Evolutionary conservation across 805 yeast species (phyloP).

Genomic region (Schwanniomyces polymorphus): DNA sequence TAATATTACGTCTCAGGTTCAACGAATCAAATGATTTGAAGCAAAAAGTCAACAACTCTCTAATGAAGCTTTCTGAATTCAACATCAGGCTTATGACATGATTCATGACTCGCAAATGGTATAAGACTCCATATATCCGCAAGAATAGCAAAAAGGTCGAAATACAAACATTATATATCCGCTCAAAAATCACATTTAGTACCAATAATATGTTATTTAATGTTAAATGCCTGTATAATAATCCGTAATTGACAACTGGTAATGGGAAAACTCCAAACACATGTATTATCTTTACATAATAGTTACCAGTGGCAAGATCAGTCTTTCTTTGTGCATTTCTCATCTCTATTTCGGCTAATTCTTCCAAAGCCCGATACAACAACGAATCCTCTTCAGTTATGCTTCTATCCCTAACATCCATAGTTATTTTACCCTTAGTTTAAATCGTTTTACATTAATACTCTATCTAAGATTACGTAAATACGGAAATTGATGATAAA

Average conservation of each 20-base stretch:
- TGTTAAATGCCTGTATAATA: background rate
- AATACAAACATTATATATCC: background rate
- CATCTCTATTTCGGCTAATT: background rate
- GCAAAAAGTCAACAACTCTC: background rate
- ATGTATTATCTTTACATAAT: constrained; percentile 10
- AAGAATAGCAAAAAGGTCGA: background rate
- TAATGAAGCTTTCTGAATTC: background rate
- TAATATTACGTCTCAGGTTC: background rate
- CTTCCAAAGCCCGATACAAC: background rate
- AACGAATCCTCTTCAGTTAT: background rate
- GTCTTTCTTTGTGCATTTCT: background rate
- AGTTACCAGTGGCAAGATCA: background rate
- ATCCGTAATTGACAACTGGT: constrained; percentile 1
- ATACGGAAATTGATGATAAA: background rate
- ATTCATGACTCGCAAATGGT: background rate
- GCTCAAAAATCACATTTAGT: background rate
- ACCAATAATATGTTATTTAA: background rate
- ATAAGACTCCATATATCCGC: background rate
- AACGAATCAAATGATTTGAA: background rate
- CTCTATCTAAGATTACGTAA: background rate
- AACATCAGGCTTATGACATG: background rate
- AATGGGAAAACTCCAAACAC: constrained; percentile 6
- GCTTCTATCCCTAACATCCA: background rate
- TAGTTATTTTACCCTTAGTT: background rate
- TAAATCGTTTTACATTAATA: background rate